phyloP scores from a whole-genome alignment of 805 yeast genomes.

The Jamesozyma gamospora region DNA sequence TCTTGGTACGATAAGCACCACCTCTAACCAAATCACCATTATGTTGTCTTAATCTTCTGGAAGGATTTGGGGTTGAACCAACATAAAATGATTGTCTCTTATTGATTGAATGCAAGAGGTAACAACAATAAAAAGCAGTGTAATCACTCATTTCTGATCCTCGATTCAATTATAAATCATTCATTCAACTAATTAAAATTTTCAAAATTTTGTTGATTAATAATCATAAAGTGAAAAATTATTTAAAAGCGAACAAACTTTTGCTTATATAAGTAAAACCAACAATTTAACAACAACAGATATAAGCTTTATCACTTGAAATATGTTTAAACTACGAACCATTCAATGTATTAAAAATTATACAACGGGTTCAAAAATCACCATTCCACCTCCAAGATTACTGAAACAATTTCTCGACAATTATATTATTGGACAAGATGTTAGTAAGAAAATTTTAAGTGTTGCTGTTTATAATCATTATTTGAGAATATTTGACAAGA shows the following conservation, averaged over 20 bases:
- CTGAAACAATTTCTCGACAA: conserved; percentile 39
- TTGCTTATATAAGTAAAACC: too few relatives aligned
- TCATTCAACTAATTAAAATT: too few relatives aligned
- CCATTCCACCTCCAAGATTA: conserved; percentile 39
- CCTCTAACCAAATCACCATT: conserved; percentile 55
- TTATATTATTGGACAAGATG: conserved; percentile 48
- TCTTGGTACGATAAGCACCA: conserved; percentile 63
- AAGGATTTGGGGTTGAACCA: conserved; percentile 77
- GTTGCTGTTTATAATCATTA: conserved; percentile 55
- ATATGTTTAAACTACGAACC: too few relatives aligned
- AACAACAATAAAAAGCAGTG: conserved; percentile 52
- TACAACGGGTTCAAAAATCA: conserved; percentile 4
- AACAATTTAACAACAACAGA: too few relatives aligned
- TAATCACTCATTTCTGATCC: conserved; percentile 2
- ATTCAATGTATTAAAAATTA: background rate
- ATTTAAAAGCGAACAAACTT: too few relatives aligned
- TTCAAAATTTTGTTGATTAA: too few relatives aligned
- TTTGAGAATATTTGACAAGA: conserved; percentile 37
- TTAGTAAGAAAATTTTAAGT: conserved; percentile 46
- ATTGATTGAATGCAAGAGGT: conserved; percentile 51
- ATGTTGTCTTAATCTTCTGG: conserved; percentile 61
- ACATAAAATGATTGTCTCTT: conserved; percentile 55
- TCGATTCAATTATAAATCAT: too few relatives aligned
- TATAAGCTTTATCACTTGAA: too few relatives aligned
- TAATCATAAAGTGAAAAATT: too few relatives aligned